phyloP scores from a whole-genome alignment of 495 filamentous ascomycete genomes.

The Lindgomyces ingoldianus region DNA sequence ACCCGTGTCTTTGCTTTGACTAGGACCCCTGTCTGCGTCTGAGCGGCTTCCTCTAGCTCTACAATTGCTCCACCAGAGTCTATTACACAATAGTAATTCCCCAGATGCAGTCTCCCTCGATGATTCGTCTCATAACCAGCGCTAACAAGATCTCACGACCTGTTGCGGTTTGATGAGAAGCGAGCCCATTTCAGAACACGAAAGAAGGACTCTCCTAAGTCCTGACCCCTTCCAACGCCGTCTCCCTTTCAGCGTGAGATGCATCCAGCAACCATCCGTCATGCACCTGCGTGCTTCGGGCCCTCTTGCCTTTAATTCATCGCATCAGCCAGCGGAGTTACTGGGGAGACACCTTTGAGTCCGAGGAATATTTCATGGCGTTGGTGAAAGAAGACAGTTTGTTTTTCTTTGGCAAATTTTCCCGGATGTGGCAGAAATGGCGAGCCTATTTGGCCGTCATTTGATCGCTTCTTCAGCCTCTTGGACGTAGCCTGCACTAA shows the following conservation, averaged over 20 bases:
- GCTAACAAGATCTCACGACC: no score
- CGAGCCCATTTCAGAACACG: background rate
- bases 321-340: no score
- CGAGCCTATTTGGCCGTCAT: background rate
- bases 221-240: background rate
- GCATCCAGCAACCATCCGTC: background rate
- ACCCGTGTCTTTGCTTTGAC: background rate
- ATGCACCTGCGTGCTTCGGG: background rate
- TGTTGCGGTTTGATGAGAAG: background rate
- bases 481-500: no score
- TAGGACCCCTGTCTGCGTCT: constrained; percentile 5
- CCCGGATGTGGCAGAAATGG: background rate
- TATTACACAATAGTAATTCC: constrained; percentile 4
- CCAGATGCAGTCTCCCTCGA: background rate
- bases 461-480: background rate
- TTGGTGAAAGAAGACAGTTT: no score
- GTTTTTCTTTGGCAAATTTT: background rate
- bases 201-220: background rate
- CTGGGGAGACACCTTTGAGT: no score
- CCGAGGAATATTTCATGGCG: no score
- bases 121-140: no score
- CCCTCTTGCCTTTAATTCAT: background rate
- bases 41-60: background rate
- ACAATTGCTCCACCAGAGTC: background rate
- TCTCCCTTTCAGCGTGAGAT: background rate